Percentiles rank a stretch among this genome's conserved stretches.
phyloP scores from a whole-genome alignment of 1,284 basidiomycete species.

The Moniliella sp. region DNA sequence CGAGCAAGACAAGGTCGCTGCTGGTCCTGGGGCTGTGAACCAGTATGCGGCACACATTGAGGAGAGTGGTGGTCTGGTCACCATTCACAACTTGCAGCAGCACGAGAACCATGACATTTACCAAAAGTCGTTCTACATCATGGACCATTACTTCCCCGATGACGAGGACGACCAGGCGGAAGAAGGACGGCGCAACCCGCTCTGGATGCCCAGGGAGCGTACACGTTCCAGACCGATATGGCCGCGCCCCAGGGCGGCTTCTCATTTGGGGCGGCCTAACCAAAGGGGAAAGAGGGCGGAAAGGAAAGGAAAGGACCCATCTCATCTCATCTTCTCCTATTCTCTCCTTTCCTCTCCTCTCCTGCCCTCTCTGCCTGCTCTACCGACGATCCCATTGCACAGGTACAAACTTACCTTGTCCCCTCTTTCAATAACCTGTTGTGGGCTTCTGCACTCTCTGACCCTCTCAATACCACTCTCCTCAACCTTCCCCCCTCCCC shows the following conservation, averaged over 20 bases:
- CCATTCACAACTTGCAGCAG: constrained; percentile 1
- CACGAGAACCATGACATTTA: constrained; percentile 1
- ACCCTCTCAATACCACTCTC: too few species aligned
- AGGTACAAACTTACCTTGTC: too few species aligned
- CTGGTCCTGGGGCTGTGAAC: constrained; percentile 59
- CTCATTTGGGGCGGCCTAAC: constrained; percentile 1
- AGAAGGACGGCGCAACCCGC: constrained; percentile 56
- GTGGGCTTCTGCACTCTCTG: too few species aligned
- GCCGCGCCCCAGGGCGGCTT: constrained; percentile 8
- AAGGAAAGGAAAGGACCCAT: too few species aligned
- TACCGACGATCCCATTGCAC: too few species aligned
- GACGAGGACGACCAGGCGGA: constrained; percentile 38
- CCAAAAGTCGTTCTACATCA: constrained; percentile 97
- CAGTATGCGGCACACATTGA: constrained; percentile 85
- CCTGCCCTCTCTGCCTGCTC: too few species aligned
- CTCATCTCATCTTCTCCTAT: too few species aligned
- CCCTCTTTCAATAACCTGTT: too few species aligned
- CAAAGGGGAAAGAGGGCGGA: too few species aligned
- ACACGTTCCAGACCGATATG: constrained; percentile 46
- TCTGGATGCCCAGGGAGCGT: constrained; percentile 62
- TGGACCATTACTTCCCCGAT: constrained; percentile 34
- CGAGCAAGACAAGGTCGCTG: constrained; percentile 72
- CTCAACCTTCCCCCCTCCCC: too few species aligned
- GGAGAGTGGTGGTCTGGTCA: constrained; percentile 67
- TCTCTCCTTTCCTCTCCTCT: too few species aligned